A percentile compares a stretch with the other conserved stretches of the same genome.
These are phyloP conservation scores for Cyberlindnera amylophila DNA, from an alignment of 805 yeast genomes.

Conservation along the genomic window DNA sequence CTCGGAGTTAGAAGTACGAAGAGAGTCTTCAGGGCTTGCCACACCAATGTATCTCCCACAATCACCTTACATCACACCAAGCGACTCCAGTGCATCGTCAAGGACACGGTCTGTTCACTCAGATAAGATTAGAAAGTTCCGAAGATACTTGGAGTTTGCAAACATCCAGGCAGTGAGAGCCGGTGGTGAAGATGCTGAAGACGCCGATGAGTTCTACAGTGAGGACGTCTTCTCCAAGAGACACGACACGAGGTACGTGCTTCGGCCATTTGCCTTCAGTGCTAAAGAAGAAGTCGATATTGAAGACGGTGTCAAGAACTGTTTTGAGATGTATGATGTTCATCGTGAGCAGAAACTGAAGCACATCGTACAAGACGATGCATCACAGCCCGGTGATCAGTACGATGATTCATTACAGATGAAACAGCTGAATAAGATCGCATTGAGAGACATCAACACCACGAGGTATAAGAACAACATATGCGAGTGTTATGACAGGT, in stretches of 20 bases:
- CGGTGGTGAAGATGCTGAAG: constrained; percentile 11
- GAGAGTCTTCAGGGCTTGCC: constrained; percentile 10
- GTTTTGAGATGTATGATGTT: constrained; percentile 19
- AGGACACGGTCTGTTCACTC: constrained; percentile 12
- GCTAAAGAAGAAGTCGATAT: constrained; percentile 9
- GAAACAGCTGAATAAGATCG: not conserved
- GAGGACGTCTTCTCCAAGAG: constrained; percentile 4
- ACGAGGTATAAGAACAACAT: constrained; percentile 20
- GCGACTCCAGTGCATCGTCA: not conserved
- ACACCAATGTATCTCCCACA: constrained; percentile 8
- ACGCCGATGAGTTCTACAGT: constrained; percentile 19
- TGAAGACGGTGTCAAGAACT: constrained; percentile 7
- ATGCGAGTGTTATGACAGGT: constrained; percentile 14
- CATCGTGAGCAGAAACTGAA: constrained; percentile 11
- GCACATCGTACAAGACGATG: not conserved
- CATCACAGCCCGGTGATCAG: constrained; percentile 3
- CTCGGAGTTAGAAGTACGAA: not conserved
- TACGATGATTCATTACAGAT: constrained; percentile 19
- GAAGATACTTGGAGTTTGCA: constrained; percentile 14
- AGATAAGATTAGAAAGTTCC: constrained; percentile 15
- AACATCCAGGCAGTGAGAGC: constrained; percentile 11
- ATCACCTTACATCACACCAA: constrained; percentile 2
- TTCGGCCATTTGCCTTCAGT: constrained; percentile 7
- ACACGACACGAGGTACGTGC: constrained; percentile 7
- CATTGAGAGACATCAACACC: not conserved